Evolutionary conservation across 495 filamentous ascomycete species (phyloP).

Genomic region (Geoglossum glabrum): DNA sequence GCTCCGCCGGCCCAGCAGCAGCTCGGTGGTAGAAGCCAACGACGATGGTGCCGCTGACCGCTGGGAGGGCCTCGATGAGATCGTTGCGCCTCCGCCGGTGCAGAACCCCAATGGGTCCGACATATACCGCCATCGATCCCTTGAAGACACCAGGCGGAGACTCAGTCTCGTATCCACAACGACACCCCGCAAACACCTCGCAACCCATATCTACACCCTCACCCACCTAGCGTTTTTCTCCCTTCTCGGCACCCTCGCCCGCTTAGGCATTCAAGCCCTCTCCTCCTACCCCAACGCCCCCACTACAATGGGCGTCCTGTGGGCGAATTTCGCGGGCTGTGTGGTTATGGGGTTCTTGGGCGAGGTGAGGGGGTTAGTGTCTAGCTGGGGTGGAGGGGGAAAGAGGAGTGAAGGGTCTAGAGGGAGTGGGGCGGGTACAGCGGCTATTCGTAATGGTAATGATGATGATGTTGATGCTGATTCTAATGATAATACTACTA

Average conservation of each 20-base stretch:
- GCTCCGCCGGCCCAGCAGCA: background rate
- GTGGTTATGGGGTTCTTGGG: constrained; percentile 69
- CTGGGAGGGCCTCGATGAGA: constrained; percentile 9
- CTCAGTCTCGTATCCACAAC: background rate
- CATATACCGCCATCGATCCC: background rate
- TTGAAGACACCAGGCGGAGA: background rate
- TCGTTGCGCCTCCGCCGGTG: constrained; percentile 7
- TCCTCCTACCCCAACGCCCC: constrained; percentile 55
- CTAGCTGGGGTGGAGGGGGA: background rate
- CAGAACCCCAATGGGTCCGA: constrained; percentile 7
- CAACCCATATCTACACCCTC: constrained; percentile 38
- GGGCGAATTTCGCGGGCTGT: constrained; percentile 80
- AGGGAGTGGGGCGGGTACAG: no score
- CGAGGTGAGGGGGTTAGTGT: constrained; percentile 46
- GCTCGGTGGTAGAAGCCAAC: background rate
- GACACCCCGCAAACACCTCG: constrained; percentile 9
- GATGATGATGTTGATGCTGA: constrained; percentile 9
- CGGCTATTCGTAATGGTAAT: constrained; percentile 13
- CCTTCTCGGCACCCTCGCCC: constrained; percentile 5
- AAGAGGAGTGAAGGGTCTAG: no score
- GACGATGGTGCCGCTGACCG: constrained; percentile 7
- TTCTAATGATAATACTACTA: constrained; percentile 13
- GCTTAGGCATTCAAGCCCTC: background rate
- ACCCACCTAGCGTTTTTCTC: constrained; percentile 5
- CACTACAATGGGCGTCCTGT: constrained; percentile 51